Percentiles rank a stretch among this genome's conserved stretches.
Conservation (phyloP, 306 rosid genomes). For the Dryas alaskensis region DNA sequence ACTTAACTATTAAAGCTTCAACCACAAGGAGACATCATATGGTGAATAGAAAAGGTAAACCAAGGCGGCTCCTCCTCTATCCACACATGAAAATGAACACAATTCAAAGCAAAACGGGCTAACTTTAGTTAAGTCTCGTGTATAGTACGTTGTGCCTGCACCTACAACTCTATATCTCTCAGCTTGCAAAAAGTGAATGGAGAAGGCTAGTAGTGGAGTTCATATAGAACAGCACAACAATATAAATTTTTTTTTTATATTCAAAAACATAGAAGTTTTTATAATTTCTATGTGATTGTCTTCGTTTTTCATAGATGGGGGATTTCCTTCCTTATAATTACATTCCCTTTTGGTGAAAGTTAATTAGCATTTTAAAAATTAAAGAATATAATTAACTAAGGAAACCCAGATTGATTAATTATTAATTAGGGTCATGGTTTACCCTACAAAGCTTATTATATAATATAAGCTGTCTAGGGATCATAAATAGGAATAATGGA, state of each 20-base stretch:
- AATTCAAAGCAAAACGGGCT: too few species aligned
- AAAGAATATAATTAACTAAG: background rate
- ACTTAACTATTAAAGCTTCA: too few species aligned
- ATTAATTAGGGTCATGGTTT: slow-evolving; percentile 13
- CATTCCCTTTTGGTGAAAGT: slow-evolving; percentile 6
- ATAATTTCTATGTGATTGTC: slow-evolving; percentile 27
- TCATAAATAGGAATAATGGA: slow-evolving; percentile 36
- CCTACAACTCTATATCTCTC: background rate
- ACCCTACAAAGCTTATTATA: background rate
- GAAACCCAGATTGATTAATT: background rate
- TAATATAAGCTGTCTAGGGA: slow-evolving; percentile 43
- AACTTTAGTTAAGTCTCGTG: too few species aligned
- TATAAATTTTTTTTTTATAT: background rate
- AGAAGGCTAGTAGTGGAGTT: slow-evolving; percentile 33
- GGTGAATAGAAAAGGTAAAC: too few species aligned
- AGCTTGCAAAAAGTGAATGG: background rate
- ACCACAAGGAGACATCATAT: too few species aligned
- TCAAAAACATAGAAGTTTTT: background rate
- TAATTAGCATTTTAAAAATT: background rate
- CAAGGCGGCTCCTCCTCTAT: too few species aligned
- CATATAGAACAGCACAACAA: slow-evolving; percentile 30
- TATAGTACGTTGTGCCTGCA: too few species aligned
- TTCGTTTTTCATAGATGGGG: slow-evolving; percentile 11
- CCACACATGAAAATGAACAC: too few species aligned
- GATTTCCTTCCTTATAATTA: background rate